Base-by-base conservation (phyloP, 1,139 yeast species). In the Zygoascus sp. region DNA sequence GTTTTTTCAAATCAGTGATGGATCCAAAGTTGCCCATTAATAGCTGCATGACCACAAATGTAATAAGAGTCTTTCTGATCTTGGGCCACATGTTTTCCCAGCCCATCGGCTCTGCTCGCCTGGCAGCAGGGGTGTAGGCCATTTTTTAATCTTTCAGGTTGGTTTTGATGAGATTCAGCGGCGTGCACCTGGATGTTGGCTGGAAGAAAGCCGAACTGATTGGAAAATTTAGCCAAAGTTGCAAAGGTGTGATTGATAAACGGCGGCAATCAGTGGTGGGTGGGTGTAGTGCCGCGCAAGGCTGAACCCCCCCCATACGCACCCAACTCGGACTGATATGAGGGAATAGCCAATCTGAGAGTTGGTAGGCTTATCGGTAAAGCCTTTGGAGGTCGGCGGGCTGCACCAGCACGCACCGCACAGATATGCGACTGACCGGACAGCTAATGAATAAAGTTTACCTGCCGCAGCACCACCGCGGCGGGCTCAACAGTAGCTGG, bases 41-140 rank as follows among this genome's bases (percentile, higher is more conserved):
- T n/a, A 28, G 13, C 28, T 42, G 45, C 35, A 42, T 25, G 9
- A 35, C 40, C 15, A 42, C 21, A 25, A 25, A 35, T 4, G 45
- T 42, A n/a, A 42, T 25, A 2, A 42, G 19, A 9, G 35, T 36
- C 32, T 42, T 42, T 36, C 36, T 15, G 15, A 42, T 22, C 36
- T 42, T 42, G 28, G 45, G 45, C 40, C 36, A 35, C 25, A 36
- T 21, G 41, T 20, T 11, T 17, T 27, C 23, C 28, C 22, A 42
- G 17, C 41, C 32, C 45, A 42, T 42, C 17, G 45, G 45, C 41
- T 35, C 36, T 2, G 45, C 45, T 21, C 43, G 34, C 34, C 43
- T 23, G 25, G 20, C 36, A 16, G n/a, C 22, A 35, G n/a, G 34
- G 13, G 25, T 36, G n/a, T 10, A 25, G 5, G 10, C 19, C 10